These are phyloP conservation scores for Collybia nuda DNA, from an alignment of 768 basidiomycete species.

Conservation along the genomic window DNA sequence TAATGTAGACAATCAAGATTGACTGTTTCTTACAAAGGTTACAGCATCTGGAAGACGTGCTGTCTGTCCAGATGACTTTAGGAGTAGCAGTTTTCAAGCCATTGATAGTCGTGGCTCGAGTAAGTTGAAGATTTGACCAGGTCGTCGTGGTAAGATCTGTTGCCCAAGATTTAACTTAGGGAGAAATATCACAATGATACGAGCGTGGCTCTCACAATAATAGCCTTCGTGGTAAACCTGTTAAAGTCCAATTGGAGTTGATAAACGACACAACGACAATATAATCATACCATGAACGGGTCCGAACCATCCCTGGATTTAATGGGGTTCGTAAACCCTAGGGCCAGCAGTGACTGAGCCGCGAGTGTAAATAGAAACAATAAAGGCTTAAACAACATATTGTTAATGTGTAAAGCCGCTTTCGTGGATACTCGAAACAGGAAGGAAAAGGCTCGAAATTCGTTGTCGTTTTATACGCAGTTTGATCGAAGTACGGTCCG, in stretches of 20 bases:
- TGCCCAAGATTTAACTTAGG: not conserved
- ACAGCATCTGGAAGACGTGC: slow-evolving; percentile 26
- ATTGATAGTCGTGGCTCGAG: slow-evolving; percentile 24
- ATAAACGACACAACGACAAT: not conserved
- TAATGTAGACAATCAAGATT: not conserved
- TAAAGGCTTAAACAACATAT: slow-evolving; percentile 8
- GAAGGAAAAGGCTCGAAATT: not conserved
- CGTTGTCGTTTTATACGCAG: no score
- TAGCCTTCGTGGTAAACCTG: slow-evolving; percentile 29
- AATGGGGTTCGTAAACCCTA: slow-evolving; percentile 25
- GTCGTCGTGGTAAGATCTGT: slow-evolving; percentile 28
- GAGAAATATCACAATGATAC: not conserved
- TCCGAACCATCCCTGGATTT: slow-evolving; percentile 25
- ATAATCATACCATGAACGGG: slow-evolving; percentile 24
- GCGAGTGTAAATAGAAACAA: slow-evolving; percentile 9
- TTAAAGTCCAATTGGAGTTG: not conserved
- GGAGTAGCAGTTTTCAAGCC: slow-evolving; percentile 36
- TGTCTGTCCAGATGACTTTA: slow-evolving; percentile 28
- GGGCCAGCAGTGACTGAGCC: slow-evolving; percentile 7
- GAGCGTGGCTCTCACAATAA: slow-evolving; percentile 18
- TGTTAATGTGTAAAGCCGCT: not conserved
- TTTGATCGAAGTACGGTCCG: no score
- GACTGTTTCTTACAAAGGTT: slow-evolving; percentile 22
- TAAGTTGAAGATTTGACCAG: slow-evolving; percentile 29
- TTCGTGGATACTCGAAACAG: not conserved